Evolutionary conservation across 306 rosid genomes (phyloP).

Genomic region (Coriaria nepalensis): DNA sequence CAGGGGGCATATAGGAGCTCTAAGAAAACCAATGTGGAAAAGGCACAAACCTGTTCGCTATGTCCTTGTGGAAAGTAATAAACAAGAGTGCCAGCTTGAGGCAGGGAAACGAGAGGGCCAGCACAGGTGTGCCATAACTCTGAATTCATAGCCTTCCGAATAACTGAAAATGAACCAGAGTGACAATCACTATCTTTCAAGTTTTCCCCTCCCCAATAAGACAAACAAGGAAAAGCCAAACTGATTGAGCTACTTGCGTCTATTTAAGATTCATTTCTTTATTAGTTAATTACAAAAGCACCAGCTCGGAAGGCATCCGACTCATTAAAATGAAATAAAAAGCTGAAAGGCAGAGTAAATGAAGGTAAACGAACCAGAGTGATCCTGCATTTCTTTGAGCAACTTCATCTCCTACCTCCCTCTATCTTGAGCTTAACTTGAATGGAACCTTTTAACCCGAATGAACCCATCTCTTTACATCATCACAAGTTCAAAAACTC

Average conservation of each 20-base stretch:
- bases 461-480: conserved; percentile 22
- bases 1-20: background rate
- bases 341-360: background rate
- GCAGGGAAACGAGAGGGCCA: conserved; percentile 85
- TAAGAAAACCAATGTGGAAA: background rate
- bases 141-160: conserved; percentile 57
- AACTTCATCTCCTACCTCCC: conserved; percentile 68
- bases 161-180: conserved; percentile 34
- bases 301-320: background rate
- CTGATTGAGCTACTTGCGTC: no score
- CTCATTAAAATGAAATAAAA: no score
- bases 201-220: background rate
- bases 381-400: conserved; percentile 85
- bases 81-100: conserved; percentile 75
- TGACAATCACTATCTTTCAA: background rate
- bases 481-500: conserved; percentile 19
- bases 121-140: conserved; percentile 99
- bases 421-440: conserved; percentile 48
- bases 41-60: conserved; percentile 70
- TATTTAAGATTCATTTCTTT: conserved; percentile 1
- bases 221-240: no score
- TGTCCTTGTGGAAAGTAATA: conserved; percentile 98
- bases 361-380: conserved; percentile 38
- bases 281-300: background rate
- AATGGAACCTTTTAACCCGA: conserved; percentile 26